These are phyloP conservation scores for Dictyophora rubrovolvata DNA, from an alignment of 768 basidiomycete genomes.

Conservation along the genomic window DNA sequence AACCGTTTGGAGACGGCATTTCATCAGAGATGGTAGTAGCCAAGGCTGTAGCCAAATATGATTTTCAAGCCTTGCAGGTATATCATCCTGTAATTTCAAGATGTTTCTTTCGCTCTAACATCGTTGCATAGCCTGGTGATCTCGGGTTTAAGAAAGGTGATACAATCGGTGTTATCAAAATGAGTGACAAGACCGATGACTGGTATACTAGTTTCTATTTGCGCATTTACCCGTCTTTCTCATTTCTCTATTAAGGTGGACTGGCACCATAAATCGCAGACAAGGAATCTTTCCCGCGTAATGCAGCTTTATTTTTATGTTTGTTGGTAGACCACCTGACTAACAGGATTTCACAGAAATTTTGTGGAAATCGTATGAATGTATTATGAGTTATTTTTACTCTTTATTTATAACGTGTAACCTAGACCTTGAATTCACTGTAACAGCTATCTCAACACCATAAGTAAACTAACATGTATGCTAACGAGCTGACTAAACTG, in stretches of 20 bases:
- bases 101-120: slow-evolving; percentile 7
- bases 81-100: slow-evolving; percentile 9
- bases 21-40: slow-evolving; percentile 50
- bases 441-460: not conserved
- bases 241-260: slow-evolving; percentile 47
- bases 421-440: not conserved
- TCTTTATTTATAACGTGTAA: not conserved
- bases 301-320: not conserved
- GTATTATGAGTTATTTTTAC: not conserved
- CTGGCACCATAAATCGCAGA: slow-evolving; percentile 47
- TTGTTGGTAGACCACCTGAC: not conserved
- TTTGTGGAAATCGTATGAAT: slow-evolving; percentile 2
- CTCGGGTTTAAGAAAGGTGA: slow-evolving; percentile 69
- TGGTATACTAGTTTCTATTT: slow-evolving; percentile 34
- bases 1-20: slow-evolving; percentile 26
- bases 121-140: slow-evolving; percentile 46
- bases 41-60: slow-evolving; percentile 63
- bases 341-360: not conserved
- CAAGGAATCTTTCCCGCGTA: slow-evolving; percentile 67
- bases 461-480: not conserved
- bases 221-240: no score
- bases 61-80: slow-evolving; percentile 68
- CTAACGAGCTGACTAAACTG: not conserved
- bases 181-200: slow-evolving; percentile 62
- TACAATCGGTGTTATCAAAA: slow-evolving; percentile 57